Conservation (phyloP, 2,329 filamentous ascomycete genomes). For the Fonsecaea pedrosoi region DNA sequence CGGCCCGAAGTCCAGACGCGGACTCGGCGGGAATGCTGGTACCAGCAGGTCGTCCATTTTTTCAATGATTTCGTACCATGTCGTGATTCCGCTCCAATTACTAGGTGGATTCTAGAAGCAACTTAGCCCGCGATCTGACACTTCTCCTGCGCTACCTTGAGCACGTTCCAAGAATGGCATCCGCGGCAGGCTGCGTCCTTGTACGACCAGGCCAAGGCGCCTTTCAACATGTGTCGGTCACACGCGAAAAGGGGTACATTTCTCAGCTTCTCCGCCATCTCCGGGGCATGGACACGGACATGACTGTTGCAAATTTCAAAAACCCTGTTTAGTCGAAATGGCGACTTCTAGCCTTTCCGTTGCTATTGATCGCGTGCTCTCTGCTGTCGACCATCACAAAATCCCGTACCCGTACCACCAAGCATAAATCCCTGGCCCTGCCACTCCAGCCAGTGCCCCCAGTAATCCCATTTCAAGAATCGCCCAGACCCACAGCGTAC, state of each 20-base stretch:
- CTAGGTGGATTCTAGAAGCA: constrained; percentile 1
- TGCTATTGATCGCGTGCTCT: background rate
- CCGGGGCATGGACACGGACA: constrained; percentile 9
- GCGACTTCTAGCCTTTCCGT: background rate
- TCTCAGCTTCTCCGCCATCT: constrained; percentile 26
- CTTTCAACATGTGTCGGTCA: background rate
- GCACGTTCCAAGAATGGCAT: background rate
- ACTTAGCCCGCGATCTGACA: background rate
- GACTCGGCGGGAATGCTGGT: background rate
- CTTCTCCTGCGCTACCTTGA: background rate
- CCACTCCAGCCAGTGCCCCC: constrained; percentile 65
- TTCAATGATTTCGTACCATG: background rate
- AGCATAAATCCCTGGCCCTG: constrained; percentile 59
- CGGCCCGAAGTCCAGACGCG: constrained; percentile 3
- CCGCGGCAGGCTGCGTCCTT: background rate
- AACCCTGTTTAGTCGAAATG: background rate
- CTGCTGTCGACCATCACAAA: constrained; percentile 42
- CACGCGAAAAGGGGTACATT: constrained; percentile 15
- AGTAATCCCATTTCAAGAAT: constrained; percentile 82
- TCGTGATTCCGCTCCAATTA: background rate
- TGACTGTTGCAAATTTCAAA: background rate
- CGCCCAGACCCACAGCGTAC: constrained; percentile 91
- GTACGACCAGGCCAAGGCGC: constrained; percentile 5
- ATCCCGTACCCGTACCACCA: constrained; percentile 63
- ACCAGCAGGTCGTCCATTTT: background rate